These are phyloP conservation scores for Glycine tomentella DNA, from an alignment of 306 rosid species.

Conservation along the genomic window DNA sequence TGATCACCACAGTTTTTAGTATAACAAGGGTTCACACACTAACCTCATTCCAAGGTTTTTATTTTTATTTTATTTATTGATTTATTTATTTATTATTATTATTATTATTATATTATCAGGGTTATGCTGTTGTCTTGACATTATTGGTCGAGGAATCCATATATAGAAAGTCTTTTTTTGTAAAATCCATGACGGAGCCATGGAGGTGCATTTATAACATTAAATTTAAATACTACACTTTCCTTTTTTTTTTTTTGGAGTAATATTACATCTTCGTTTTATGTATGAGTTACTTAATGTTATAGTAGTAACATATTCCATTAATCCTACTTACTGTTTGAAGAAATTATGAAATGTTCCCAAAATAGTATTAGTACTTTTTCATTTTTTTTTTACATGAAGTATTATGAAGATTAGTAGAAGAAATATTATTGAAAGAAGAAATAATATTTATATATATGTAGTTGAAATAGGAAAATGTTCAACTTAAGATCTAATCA, in stretches of 20 bases:
- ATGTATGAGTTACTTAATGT: not conserved
- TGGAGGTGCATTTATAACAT: not conserved
- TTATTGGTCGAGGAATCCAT: not conserved
- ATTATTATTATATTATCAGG: not conserved
- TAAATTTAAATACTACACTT: not conserved
- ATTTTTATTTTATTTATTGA: no score
- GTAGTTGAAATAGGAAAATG: not conserved
- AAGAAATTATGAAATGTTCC: not conserved
- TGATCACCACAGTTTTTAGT: conserved; percentile 27
- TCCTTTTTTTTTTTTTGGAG: not conserved
- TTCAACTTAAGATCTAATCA: conserved; percentile 3
- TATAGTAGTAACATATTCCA: not conserved
- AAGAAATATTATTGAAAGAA: no score
- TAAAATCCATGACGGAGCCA: no score
- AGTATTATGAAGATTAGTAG: not conserved
- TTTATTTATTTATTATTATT: no score
- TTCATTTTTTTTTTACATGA: no score
- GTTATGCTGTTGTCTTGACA: not conserved
- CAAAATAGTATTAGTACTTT: not conserved
- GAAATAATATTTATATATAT: no score
- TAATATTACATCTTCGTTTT: not conserved
- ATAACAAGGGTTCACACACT: conserved; percentile 14
- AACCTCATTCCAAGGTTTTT: conserved; percentile 31
- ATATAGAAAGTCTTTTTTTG: not conserved
- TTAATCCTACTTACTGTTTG: not conserved